Evolutionary conservation across 768 basidiomycete genomes (phyloP), one percentile per base, ranked within the genome.

Genomic region (Trametes coccinea): DNA sequence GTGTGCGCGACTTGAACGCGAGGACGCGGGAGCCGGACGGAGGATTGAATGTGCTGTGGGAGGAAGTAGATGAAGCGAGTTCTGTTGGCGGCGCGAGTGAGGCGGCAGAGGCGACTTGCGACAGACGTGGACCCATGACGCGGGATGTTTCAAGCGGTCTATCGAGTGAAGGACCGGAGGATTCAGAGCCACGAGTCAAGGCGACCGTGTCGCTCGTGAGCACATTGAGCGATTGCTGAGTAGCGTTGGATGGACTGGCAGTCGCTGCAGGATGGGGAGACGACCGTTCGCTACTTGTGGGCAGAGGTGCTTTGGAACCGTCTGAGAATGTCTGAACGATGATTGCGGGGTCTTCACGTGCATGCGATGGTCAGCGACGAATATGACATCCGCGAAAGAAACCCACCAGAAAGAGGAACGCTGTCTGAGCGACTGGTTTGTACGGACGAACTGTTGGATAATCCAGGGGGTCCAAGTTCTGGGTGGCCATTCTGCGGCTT

Each of bases 1-100:
- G 61, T 0, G 69, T 64, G 33, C 73, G 74, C 6, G 74, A 71
- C 33, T 72, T 74, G 40, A 80, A 71, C 11, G 77, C 76, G 61
- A 82, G 77, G 59, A 84, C 68, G 53, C 79, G 76, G 58, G 78
- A 79, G 53, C 78, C 76, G 51, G 74, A 63, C 13, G 78, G 74
- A 47, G 75, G 73, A 62, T 77, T 76, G 67, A 78, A 73, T 64
- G 69, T 43, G 53, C 70, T 44, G 58, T 71, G 14, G 70, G 73
- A 64, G 48, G 67, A 64, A 31, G 59, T 67, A 14, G 63, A 49
- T 1, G 59, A 31, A 6, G 64, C 11, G 30, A 62, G 37, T 16
- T 66, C 65, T 16, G 40, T 11, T 41, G 51, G 58, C 8, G 61
- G 56, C 10, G 55, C 52, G 8, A 62, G 60, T 29, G 62, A 48